Evolutionary conservation across 305 asterid species (phyloP).

Genomic region (Fraxinus floribunda): DNA sequence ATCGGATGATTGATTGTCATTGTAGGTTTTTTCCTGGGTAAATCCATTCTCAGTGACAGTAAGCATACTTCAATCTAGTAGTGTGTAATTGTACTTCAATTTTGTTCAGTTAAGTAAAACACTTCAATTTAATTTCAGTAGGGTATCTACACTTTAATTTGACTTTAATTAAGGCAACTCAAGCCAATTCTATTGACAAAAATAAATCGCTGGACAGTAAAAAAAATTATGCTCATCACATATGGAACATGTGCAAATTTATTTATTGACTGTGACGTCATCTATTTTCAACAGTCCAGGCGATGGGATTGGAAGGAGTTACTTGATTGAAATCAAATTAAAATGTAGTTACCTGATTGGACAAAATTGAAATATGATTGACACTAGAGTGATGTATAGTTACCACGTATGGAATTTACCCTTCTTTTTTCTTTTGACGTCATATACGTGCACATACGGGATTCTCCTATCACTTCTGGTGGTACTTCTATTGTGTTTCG

Average conservation of each 20-base stretch:
- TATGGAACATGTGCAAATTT: background rate
- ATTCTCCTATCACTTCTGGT: background rate
- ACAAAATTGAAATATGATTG: background rate
- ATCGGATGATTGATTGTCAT: slow-evolving; percentile 4
- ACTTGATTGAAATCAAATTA: background rate
- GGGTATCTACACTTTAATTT: background rate
- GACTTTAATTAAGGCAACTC: background rate
- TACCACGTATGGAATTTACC: background rate
- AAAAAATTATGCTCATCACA: background rate
- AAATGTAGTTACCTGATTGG: background rate
- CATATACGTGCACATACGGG: background rate
- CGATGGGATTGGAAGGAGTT: background rate
- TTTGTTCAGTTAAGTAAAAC: background rate
- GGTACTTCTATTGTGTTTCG: background rate
- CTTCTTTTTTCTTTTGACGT: background rate
- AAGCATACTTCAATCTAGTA: background rate
- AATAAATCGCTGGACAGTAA: background rate
- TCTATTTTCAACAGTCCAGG: background rate
- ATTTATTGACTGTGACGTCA: background rate
- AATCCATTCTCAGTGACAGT: background rate
- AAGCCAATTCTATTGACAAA: background rate
- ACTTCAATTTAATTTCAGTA: background rate
- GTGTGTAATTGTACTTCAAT: background rate
- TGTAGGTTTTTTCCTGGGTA: slow-evolving; percentile 3
- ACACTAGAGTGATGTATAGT: background rate